A percentile compares a stretch with the other conserved stretches of the same genome.
phyloP scores from a whole-genome alignment of 2,329 filamentous ascomycete genomes.

The Plenodomus lindquistii region DNA sequence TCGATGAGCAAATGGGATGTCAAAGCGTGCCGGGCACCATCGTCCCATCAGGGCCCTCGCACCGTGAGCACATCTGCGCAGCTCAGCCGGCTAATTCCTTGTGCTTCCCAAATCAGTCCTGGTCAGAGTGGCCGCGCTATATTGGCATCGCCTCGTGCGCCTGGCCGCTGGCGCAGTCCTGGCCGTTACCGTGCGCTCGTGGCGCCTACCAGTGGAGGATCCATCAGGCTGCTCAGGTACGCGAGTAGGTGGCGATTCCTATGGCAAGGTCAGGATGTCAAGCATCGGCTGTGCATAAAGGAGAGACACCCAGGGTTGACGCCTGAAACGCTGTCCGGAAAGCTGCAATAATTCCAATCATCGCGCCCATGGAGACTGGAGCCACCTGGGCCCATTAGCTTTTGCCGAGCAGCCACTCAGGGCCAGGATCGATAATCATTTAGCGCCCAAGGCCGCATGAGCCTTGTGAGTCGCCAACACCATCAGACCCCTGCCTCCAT shows the following conservation, averaged over 20 bases:
- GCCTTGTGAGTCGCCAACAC: slow-evolving; percentile 37
- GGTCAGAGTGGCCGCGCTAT: slow-evolving; percentile 29
- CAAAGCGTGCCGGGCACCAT: slow-evolving; percentile 29
- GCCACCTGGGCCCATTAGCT: slow-evolving; percentile 40
- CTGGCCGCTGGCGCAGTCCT: slow-evolving; percentile 18
- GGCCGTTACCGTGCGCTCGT: slow-evolving; percentile 37
- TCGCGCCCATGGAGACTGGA: slow-evolving; percentile 32
- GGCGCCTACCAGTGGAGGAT: slow-evolving; percentile 23
- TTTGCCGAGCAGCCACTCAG: slow-evolving; percentile 42
- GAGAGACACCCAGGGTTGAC: slow-evolving; percentile 28
- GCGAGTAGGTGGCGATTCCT: slow-evolving; percentile 33
- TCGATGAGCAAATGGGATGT: slow-evolving; percentile 39
- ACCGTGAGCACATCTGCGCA: slow-evolving; percentile 20
- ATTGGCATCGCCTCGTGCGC: slow-evolving; percentile 36
- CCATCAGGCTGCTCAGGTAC: slow-evolving; percentile 35
- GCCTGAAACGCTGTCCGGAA: slow-evolving; percentile 42
- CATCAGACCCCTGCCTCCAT: slow-evolving; percentile 36
- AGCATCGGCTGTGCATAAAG: slow-evolving; percentile 41
- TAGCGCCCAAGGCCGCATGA: slow-evolving; percentile 42
- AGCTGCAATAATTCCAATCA: slow-evolving; percentile 33
- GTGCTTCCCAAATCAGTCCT: slow-evolving; percentile 27
- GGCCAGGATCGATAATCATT: slow-evolving; percentile 31
- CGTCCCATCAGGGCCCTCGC: slow-evolving; percentile 27
- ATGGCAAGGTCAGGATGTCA: slow-evolving; percentile 26
- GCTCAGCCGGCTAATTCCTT: slow-evolving; percentile 37